phyloP scores from a whole-genome alignment of 148 eudicot genomes.

The Vaccinium corymbosum region DNA sequence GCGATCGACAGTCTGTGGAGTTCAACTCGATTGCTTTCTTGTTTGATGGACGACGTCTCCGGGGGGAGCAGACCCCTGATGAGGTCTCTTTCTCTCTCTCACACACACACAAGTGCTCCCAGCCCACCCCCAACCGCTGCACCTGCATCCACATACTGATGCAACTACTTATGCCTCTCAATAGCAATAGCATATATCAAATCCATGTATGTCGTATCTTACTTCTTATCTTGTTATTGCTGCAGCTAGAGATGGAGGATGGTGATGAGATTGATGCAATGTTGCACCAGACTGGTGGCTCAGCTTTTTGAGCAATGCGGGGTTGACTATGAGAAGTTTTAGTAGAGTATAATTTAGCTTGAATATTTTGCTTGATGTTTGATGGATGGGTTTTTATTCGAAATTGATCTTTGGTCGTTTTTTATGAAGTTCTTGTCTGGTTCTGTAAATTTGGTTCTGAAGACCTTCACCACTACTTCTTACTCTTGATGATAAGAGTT shows the following conservation, averaged over 20 bases:
- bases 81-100: slow-evolving; percentile 37
- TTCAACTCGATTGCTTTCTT: slow-evolving; percentile 50
- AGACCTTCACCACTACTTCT: no score
- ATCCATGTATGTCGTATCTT: not conserved
- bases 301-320: slow-evolving; percentile 5
- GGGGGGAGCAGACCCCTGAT: slow-evolving; percentile 62
- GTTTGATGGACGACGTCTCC: slow-evolving; percentile 65
- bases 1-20: slow-evolving; percentile 60
- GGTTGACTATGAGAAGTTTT: not conserved
- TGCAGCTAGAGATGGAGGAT: slow-evolving; percentile 67
- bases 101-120: not conserved
- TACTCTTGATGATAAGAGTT: no score
- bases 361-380: not conserved
- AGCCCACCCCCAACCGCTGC: not conserved
- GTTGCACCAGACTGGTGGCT: slow-evolving; percentile 69
- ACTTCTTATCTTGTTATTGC: slow-evolving; percentile 5
- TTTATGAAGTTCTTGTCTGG: slow-evolving; percentile 3
- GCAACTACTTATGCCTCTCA: not conserved
- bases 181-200: not conserved
- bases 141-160: not conserved
- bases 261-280: slow-evolving; percentile 69
- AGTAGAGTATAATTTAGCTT: not conserved
- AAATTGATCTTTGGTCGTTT: not conserved
- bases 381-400: not conserved
- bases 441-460: not conserved